These are phyloP conservation scores for Heterobasidion annosum DNA, from an alignment of 1,284 basidiomycete species.

Conservation along the genomic window DNA sequence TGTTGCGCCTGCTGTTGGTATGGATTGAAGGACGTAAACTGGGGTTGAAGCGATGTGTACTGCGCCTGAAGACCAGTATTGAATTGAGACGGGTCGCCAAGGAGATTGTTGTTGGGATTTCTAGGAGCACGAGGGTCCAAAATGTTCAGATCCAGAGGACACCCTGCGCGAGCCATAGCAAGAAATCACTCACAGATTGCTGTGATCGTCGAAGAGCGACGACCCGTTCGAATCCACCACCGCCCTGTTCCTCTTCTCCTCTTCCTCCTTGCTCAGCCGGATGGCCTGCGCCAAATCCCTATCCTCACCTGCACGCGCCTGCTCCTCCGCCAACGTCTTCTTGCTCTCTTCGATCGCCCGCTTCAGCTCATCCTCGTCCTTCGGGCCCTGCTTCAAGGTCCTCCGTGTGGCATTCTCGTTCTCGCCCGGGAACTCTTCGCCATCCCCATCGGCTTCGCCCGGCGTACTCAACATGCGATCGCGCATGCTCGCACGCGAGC, in stretches of 20 bases:
- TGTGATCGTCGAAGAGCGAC: conserved; percentile 80
- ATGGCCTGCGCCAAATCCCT: conserved; percentile 76
- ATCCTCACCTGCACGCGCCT: conserved; percentile 59
- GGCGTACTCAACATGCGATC: conserved; percentile 88
- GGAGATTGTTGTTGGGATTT: conserved; percentile 8
- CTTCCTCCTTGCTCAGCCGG: conserved; percentile 83
- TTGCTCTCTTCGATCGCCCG: conserved; percentile 86
- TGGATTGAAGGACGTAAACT: conserved; percentile 88
- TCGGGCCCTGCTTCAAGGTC: background rate
- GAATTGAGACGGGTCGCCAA: conserved; percentile 8
- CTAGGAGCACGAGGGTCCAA: background rate
- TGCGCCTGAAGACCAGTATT: conserved; percentile 47
- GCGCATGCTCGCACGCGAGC: conserved; percentile 84
- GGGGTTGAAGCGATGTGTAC: conserved; percentile 61
- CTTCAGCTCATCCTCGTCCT: conserved; percentile 67
- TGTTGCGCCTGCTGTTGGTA: conserved; percentile 94
- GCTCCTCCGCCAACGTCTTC: conserved; percentile 68
- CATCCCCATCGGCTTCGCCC: conserved; percentile 34
- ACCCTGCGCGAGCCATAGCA: background rate
- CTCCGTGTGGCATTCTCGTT: conserved; percentile 43
- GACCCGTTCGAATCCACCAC: conserved; percentile 71
- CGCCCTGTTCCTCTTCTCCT: conserved; percentile 58
- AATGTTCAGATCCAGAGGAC: conserved; percentile 1
- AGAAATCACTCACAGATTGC: conserved; percentile 47
- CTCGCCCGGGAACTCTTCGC: conserved; percentile 31